These are phyloP conservation scores for Chlamydomonas sphaeroides DNA, from an alignment of 139 green algal genomes.

Conservation along the genomic window DNA sequence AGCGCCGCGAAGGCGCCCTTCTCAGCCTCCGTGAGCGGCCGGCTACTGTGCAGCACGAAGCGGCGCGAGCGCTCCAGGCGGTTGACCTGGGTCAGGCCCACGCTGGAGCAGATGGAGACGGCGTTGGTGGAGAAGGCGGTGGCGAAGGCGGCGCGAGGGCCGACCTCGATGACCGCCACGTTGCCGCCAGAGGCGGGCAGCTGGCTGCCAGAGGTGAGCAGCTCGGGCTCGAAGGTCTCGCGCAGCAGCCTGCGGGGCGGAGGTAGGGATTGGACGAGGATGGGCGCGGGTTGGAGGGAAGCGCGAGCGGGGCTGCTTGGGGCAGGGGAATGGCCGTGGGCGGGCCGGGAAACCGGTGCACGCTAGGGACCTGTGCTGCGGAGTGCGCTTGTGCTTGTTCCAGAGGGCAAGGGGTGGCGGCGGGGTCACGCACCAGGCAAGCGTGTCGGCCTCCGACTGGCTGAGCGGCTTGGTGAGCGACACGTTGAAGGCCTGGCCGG, in stretches of 20 bases:
- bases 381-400: no score
- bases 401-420: no score
- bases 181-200: constrained; percentile 50
- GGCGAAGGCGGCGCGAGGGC: constrained; percentile 93
- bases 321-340: no score
- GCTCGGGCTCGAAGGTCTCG: constrained; percentile 97
- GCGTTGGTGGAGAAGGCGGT: constrained; percentile 98
- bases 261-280: not conserved
- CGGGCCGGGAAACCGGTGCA: no score
- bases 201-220: constrained; percentile 68
- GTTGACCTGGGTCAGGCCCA: constrained; percentile 82
- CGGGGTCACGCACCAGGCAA: constrained; percentile 82
- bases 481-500: constrained; percentile 92
- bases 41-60: constrained; percentile 72
- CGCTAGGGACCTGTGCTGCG: no score
- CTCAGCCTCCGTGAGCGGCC: constrained; percentile 53
- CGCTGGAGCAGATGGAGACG: constrained; percentile 94
- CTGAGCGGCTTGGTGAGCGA: constrained; percentile 72
- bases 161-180: constrained; percentile 76
- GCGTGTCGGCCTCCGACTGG: constrained; percentile 71
- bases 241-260: constrained; percentile 79
- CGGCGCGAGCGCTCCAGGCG: constrained; percentile 86
- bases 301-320: no score
- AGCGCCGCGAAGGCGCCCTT: constrained; percentile 67
- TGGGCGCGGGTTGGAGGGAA: not conserved